Percentiles rank a stretch among this genome's conserved stretches.
Evolutionary conservation across 805 yeast species (phyloP).

Genomic region (Wickerhamiella nectarea): DNA sequence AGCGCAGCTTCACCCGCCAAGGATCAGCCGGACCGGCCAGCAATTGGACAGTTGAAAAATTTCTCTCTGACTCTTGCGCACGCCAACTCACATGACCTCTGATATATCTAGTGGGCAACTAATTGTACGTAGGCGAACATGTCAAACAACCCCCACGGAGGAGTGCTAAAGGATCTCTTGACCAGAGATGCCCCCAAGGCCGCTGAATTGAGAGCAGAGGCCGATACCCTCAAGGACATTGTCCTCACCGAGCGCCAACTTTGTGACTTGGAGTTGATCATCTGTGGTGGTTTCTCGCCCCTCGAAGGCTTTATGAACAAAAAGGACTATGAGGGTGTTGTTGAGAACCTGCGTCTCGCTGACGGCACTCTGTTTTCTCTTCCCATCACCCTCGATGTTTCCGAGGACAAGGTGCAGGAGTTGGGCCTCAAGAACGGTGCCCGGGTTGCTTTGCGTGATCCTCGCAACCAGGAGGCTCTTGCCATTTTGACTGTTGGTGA

Average conservation of each 20-base stretch:
- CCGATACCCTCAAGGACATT: conserved; percentile 32
- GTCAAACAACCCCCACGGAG: conserved; percentile 75
- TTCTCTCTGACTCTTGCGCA: not conserved
- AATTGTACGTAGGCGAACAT: conserved; percentile 14
- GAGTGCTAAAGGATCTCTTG: conserved; percentile 69
- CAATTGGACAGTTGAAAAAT: too few relatives aligned
- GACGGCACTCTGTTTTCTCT: conserved; percentile 79
- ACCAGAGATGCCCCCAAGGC: conserved; percentile 62
- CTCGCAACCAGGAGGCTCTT: conserved; percentile 62
- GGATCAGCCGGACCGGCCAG: too few relatives aligned
- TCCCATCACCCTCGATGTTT: conserved; percentile 80
- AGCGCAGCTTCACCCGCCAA: too few relatives aligned
- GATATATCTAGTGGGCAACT: not conserved
- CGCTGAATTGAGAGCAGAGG: conserved; percentile 43
- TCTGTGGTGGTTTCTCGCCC: conserved; percentile 92
- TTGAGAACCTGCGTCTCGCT: conserved; percentile 50
- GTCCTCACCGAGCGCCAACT: conserved; percentile 73
- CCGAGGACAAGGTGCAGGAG: conserved; percentile 34
- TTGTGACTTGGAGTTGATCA: conserved; percentile 82
- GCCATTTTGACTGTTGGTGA: conserved; percentile 74
- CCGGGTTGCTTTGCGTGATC: conserved; percentile 62
- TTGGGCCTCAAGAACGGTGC: conserved; percentile 37
- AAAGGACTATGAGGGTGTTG: conserved; percentile 56
- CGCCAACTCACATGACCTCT: conserved; percentile 9
- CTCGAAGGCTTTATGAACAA: conserved; percentile 57